Percentiles rank a stretch among this genome's conserved stretches.
These are phyloP conservation scores for Dichotomopilus funicola DNA, from an alignment of 2,329 filamentous ascomycete genomes.

Conservation along the genomic window DNA sequence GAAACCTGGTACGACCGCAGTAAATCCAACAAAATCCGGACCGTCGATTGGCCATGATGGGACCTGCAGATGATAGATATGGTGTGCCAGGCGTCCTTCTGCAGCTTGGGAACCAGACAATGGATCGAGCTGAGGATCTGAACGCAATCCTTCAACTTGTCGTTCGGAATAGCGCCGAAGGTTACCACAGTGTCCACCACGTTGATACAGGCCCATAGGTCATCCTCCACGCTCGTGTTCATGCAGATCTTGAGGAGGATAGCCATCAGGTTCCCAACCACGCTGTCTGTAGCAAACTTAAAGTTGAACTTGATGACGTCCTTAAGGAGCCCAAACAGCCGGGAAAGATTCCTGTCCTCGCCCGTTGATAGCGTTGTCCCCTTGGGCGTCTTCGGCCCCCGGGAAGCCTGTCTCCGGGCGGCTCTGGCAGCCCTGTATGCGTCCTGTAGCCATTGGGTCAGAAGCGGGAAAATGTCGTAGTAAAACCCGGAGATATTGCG, in stretches of 20 bases:
- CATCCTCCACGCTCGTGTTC: constrained; percentile 56
- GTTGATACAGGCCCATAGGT: constrained; percentile 60
- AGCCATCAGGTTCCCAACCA: constrained; percentile 55
- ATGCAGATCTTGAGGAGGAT: constrained; percentile 60
- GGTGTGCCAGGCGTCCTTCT: constrained; percentile 62
- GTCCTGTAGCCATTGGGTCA: constrained; percentile 54
- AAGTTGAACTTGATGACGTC: constrained; percentile 67
- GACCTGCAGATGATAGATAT: constrained; percentile 65
- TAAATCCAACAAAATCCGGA: constrained; percentile 59
- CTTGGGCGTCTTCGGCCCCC: constrained; percentile 35
- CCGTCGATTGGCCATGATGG: constrained; percentile 63
- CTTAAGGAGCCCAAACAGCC: constrained; percentile 58
- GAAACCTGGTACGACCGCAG: constrained; percentile 42
- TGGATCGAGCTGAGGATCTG: constrained; percentile 68
- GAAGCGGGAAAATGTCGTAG: constrained; percentile 57
- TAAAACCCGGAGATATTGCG: constrained; percentile 60
- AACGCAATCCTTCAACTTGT: constrained; percentile 58
- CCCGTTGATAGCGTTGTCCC: constrained; percentile 36
- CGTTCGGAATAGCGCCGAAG: constrained; percentile 60
- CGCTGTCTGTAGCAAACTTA: constrained; percentile 24
- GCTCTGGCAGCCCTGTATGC: constrained; percentile 47
- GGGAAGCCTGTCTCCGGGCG: constrained; percentile 44
- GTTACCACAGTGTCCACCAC: constrained; percentile 66
- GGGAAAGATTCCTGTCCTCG: constrained; percentile 56
- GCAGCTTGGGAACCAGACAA: constrained; percentile 54